A percentile compares a stretch with the other conserved stretches of the same genome.
These are phyloP conservation scores for Ceratocystis cacaofunesta DNA, from an alignment of 2,329 filamentous ascomycete species.

Conservation along the genomic window DNA sequence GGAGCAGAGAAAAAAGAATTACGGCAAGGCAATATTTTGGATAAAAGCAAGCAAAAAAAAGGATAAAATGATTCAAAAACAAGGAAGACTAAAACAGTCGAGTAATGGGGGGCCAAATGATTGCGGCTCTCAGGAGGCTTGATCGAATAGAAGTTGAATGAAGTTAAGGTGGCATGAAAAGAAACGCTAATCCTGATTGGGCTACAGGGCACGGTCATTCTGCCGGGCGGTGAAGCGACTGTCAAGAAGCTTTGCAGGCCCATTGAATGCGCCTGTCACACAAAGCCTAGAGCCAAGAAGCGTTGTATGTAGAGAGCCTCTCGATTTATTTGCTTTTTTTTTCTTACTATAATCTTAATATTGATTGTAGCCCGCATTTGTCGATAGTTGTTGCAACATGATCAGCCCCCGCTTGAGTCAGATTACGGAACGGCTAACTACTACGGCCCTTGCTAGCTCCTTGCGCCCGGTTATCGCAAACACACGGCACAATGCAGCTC, in stretches of 20 bases:
- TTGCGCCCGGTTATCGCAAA: slow-evolving; percentile 23
- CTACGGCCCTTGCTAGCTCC: slow-evolving; percentile 24
- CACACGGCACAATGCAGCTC: slow-evolving; percentile 42
- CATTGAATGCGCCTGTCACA: neutral
- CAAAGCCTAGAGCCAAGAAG: neutral
- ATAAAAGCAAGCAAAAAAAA: slow-evolving; percentile 3
- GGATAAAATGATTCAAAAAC: neutral
- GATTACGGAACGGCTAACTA: neutral
- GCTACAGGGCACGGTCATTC: slow-evolving; percentile 21
- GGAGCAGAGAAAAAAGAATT: slow-evolving; percentile 9
- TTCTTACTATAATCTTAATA: neutral
- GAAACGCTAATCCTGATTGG: slow-evolving; percentile 25
- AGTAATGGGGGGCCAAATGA: neutral
- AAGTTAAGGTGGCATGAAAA: slow-evolving; percentile 31
- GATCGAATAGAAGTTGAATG: slow-evolving; percentile 21
- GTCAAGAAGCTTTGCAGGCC: slow-evolving; percentile 1
- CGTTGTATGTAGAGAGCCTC: neutral
- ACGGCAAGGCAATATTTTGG: neutral
- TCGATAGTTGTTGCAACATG: neutral
- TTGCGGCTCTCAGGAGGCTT: slow-evolving; percentile 25
- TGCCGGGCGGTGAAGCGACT: slow-evolving; percentile 27
- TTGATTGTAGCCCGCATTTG: neutral
- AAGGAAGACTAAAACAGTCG: neutral
- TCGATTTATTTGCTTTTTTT: neutral
- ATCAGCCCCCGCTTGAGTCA: neutral